These are phyloP conservation scores for Mortierella sp. DNA, from an alignment of 371 early-diverging fungal species.

Conservation along the genomic window DNA sequence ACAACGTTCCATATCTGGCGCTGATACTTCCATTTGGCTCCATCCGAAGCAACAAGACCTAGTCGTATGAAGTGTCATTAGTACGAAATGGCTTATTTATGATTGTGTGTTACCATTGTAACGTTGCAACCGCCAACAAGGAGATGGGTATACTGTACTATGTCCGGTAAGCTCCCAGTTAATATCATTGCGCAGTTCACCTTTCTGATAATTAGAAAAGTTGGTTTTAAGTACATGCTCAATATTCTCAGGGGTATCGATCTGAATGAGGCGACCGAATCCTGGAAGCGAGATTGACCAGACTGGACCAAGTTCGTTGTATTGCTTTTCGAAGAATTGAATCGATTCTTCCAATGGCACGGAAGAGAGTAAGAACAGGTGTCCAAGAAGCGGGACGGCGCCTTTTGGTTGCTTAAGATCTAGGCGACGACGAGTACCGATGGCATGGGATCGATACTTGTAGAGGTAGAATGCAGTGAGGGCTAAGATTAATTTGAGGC, in stretches of 20 bases:
- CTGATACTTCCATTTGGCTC: constrained; percentile 70
- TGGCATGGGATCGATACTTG: constrained; percentile 15
- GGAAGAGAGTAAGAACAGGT: constrained; percentile 7
- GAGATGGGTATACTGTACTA: constrained; percentile 11
- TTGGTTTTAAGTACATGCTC: constrained; percentile 43
- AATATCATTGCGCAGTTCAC: constrained; percentile 4
- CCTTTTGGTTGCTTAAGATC: constrained; percentile 24
- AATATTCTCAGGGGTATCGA: constrained; percentile 28
- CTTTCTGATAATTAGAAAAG: constrained; percentile 28
- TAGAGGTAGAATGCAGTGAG: not conserved
- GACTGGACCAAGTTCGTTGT: constrained; percentile 25
- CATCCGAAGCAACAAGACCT: constrained; percentile 75
- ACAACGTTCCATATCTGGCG: constrained; percentile 72
- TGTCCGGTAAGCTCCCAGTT: constrained; percentile 19
- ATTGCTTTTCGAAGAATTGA: constrained; percentile 21
- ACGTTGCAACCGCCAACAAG: not conserved
- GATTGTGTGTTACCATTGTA: too few species aligned
- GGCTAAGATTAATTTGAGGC: constrained; percentile 7
- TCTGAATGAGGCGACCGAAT: constrained; percentile 32
- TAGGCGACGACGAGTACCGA: constrained; percentile 20
- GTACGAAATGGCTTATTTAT: not conserved
- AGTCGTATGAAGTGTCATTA: not conserved
- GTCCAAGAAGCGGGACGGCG: constrained; percentile 16
- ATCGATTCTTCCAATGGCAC: constrained; percentile 17
- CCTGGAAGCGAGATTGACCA: constrained; percentile 35